phyloP scores from a whole-genome alignment of 2,329 filamentous ascomycete genomes.

The Rutstroemia sydowiana region DNA sequence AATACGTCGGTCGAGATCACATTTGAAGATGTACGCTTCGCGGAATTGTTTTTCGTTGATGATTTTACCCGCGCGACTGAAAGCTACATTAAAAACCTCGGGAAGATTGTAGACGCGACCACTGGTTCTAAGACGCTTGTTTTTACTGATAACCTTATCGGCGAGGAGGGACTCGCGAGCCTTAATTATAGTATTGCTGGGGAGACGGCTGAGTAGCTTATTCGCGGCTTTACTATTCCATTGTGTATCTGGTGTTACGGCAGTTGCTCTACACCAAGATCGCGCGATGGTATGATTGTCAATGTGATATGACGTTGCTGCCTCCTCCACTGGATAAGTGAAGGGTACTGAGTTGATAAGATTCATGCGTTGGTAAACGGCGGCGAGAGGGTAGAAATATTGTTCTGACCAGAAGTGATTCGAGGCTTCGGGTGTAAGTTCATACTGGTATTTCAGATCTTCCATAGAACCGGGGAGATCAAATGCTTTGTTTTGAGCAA shows the following conservation, averaged over 20 bases:
- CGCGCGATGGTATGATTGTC: slow-evolving; percentile 38
- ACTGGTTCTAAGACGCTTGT: slow-evolving; percentile 50
- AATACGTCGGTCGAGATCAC: slow-evolving; percentile 47
- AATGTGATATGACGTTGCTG: slow-evolving; percentile 13
- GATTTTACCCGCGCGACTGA: slow-evolving; percentile 48
- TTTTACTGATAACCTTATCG: slow-evolving; percentile 42
- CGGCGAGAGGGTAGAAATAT: slow-evolving; percentile 42
- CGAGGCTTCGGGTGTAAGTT: slow-evolving; percentile 9
- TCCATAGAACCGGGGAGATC: slow-evolving; percentile 42
- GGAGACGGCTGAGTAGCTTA: slow-evolving; percentile 36
- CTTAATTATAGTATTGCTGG: slow-evolving; percentile 11
- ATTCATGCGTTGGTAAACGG: slow-evolving; percentile 31
- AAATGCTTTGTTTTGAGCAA: slow-evolving; percentile 33
- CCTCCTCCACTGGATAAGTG: slow-evolving; percentile 28
- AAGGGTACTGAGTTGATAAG: slow-evolving; percentile 39
- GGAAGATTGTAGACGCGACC: slow-evolving; percentile 46
- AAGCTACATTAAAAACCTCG: slow-evolving; percentile 28
- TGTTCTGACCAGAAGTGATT: slow-evolving; percentile 27
- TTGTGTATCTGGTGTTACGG: slow-evolving; percentile 42
- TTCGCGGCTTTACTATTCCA: slow-evolving; percentile 44
- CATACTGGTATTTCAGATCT: slow-evolving; percentile 38
- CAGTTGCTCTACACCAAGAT: slow-evolving; percentile 54
- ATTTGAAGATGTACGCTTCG: slow-evolving; percentile 54
- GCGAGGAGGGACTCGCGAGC: slow-evolving; percentile 20
- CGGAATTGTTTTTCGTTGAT: slow-evolving; percentile 47